These are phyloP conservation scores for Daldinia grandis DNA, from an alignment of 495 filamentous ascomycete genomes.

Conservation along the genomic window DNA sequence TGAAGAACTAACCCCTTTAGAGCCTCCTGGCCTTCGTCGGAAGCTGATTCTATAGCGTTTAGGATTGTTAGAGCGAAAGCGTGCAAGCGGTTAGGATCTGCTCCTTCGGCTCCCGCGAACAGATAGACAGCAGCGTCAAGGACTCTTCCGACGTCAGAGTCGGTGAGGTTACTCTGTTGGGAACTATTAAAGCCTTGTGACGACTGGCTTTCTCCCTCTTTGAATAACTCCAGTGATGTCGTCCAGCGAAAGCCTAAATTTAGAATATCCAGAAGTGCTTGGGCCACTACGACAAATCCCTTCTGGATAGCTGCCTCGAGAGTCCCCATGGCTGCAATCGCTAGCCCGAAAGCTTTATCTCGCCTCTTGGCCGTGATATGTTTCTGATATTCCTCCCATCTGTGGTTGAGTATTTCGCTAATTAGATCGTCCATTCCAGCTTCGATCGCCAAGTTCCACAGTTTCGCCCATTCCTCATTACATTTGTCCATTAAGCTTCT, in stretches of 20 bases:
- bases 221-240: neutral
- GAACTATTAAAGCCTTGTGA: neutral
- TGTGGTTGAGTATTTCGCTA: neutral
- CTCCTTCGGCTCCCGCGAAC: neutral
- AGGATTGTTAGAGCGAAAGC: neutral
- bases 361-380: neutral
- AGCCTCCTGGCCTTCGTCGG: neutral
- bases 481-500: constrained; percentile 3
- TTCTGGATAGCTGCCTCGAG: constrained; percentile 4
- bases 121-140: constrained; percentile 5
- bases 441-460: neutral
- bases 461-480: neutral
- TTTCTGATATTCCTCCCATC: constrained; percentile 10
- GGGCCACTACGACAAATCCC: neutral
- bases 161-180: neutral
- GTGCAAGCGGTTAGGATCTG: neutral
- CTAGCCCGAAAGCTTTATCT: constrained; percentile 3
- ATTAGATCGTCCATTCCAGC: neutral
- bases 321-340: neutral
- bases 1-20: neutral
- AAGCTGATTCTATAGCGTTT: neutral
- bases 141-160: neutral
- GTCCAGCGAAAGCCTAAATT: neutral
- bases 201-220: neutral
- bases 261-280: neutral